Evolutionary conservation across 2,329 filamentous ascomycete species (phyloP), one percentile per base, ranked within the genome.

Genomic region (Calonectria fujianensis): DNA sequence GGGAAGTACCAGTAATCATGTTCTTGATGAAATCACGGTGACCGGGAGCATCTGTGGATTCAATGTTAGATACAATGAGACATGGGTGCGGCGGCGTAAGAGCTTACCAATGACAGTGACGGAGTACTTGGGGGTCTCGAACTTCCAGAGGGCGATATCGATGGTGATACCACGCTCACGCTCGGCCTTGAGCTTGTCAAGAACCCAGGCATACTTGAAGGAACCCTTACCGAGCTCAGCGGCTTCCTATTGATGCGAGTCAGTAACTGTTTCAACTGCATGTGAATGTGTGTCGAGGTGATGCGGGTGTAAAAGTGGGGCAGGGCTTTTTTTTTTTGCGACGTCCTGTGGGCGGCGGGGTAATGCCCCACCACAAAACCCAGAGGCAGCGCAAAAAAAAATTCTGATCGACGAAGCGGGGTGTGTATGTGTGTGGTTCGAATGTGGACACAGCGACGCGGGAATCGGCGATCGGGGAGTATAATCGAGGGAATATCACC

Each of bases 11-110:
- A 94, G 97, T 98, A 90, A 99, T 99, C 97, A 99, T 99, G 96
- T 98, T 99, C 96, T 99, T 99, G 95, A 99, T 98, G 93, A 98
- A 99, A 88, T 99, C 97, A 97, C 97, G 96, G 91, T 99, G 97
- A 91, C 97, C 97, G 86, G 97, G 97, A 89, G 97, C 97, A 87
- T 99, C 95, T 94, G 82, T 92, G 80, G 13, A 20, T 1, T 0
- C 8, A n/a, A n/a, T 51, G 77, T 78, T 66, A 81, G 75, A 14
- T 31, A 10, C 13, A 16, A 70, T 45, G 37, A 10, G 48, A 41
- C 2, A 45, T 9, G 0, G 41, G 37, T 16, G 39, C n/a, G 18
- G 1, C 1, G 14, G n/a, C 24, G 54, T 20, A 18, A 50, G 75
- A 89, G 52, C 92, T 83, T 93, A 95, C 94, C 94, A 90, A 97